Percentiles rank a stretch among this genome's conserved stretches.
Evolutionary conservation across 257 asterid species (phyloP).

Genomic region (Fraxinus cuspidata): DNA sequence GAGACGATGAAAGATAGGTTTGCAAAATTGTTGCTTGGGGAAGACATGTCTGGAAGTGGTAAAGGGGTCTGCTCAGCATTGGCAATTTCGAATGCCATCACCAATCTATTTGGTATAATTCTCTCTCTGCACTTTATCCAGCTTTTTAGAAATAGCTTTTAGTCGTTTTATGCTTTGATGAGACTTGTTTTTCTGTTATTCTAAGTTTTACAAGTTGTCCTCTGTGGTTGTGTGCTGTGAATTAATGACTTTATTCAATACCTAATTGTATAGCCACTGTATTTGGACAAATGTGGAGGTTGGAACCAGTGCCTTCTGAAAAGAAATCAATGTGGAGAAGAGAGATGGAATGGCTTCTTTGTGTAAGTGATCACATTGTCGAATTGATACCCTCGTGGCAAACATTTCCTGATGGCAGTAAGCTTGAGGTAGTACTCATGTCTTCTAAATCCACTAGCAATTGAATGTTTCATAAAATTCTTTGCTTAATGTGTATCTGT

Average conservation of each 20-base stretch:
- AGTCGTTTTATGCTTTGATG: not conserved
- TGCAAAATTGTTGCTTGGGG: conserved; percentile 80
- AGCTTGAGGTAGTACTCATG: conserved; percentile 67
- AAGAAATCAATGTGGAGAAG: conserved; percentile 81
- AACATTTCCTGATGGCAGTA: conserved; percentile 74
- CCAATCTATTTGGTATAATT: conserved; percentile 73
- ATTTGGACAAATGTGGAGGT: conserved; percentile 90
- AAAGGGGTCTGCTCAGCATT: conserved; percentile 84
- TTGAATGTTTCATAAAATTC: not conserved
- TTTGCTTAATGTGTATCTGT: not conserved
- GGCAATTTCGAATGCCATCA: conserved; percentile 83
- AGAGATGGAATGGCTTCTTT: conserved; percentile 80
- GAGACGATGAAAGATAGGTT: conserved; percentile 90
- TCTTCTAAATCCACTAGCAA: not conserved
- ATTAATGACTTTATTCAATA: not conserved
- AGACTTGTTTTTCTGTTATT: not conserved
- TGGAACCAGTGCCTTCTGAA: conserved; percentile 71
- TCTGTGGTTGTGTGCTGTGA: not conserved
- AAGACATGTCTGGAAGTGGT: conserved; percentile 94
- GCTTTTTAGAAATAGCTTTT: not conserved
- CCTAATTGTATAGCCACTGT: conserved; percentile 58
- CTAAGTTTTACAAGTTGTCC: not conserved
- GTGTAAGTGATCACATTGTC: conserved; percentile 72
- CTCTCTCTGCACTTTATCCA: not conserved
- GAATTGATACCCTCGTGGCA: conserved; percentile 79